Conservation (phyloP, 2,329 filamentous ascomycete genomes). For the Pseudogymnoascus sp. region DNA sequence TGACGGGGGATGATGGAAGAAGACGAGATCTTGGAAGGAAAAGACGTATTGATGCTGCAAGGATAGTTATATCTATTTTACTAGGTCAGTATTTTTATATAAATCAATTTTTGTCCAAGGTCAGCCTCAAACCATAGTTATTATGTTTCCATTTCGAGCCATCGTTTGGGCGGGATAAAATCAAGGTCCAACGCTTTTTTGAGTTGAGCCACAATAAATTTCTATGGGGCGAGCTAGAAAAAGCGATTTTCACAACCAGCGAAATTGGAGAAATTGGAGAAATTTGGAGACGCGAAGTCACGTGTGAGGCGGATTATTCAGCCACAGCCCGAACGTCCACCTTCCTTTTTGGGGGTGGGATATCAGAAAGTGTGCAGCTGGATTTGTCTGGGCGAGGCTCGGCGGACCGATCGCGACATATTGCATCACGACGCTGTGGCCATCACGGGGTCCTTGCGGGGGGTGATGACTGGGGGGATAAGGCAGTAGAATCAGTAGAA, state of each 20-base stretch:
- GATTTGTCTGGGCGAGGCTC: background rate
- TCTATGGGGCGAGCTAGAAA: background rate
- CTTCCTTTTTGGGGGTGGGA: background rate
- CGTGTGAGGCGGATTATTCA: background rate
- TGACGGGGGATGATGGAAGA: constrained; percentile 4
- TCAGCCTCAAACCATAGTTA: too few relatives aligned
- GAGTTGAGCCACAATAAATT: background rate
- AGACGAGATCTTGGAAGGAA: constrained; percentile 2
- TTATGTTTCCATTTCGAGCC: background rate
- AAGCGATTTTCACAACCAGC: background rate
- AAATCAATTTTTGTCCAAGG: background rate
- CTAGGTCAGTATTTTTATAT: background rate
- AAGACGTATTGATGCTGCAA: background rate
- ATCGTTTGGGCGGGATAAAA: background rate
- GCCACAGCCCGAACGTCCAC: constrained; percentile 1
- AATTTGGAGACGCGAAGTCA: background rate
- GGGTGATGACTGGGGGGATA: background rate
- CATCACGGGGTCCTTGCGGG: background rate
- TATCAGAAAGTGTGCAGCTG: background rate
- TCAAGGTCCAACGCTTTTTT: background rate
- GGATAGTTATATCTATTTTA: background rate
- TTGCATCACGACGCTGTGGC: background rate
- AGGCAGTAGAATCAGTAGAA: background rate
- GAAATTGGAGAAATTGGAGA: constrained; percentile 6
- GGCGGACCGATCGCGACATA: constrained; percentile 1